A percentile compares a stretch with the other conserved stretches of the same genome.
These are phyloP conservation scores for carrot (Daucus carota) DNA, from an alignment of 129 eudicot genomes.

Conservation along the genomic window DNA sequence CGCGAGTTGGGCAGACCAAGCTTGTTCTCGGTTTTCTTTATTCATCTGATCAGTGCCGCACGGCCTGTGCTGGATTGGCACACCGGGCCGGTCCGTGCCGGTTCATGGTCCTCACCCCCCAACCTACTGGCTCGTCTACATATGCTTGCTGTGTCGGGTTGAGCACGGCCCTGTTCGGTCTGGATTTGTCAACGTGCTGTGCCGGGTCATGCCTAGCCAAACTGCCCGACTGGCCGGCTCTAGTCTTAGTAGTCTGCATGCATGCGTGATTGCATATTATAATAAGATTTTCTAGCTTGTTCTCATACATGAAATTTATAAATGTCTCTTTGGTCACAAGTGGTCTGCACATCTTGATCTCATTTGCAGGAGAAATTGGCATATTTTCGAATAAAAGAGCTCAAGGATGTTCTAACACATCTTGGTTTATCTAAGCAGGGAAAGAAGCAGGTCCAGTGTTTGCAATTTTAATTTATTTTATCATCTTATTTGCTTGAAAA, in stretches of 20 bases:
- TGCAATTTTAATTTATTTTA: conserved; percentile 2
- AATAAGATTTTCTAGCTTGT: neutral
- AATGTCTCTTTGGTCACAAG: conserved; percentile 3
- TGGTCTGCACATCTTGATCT: conserved; percentile 11
- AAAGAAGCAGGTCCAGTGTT: conserved; percentile 77
- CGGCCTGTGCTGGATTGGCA: no score
- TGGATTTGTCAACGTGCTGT: no score
- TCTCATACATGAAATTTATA: neutral
- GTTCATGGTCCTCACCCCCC: no score
- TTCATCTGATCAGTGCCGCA: no score
- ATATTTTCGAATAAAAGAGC: conserved; percentile 90
- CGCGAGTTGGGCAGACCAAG: no score
- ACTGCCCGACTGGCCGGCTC: no score
- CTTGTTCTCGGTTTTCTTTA: no score
- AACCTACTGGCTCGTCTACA: no score
- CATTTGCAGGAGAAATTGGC: conserved; percentile 70
- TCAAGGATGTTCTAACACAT: conserved; percentile 79
- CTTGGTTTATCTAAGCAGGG: conserved; percentile 97
- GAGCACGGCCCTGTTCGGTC: no score
- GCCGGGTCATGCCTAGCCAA: no score
- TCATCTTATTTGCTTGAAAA: neutral
- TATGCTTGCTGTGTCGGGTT: no score
- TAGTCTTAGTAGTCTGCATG: neutral
- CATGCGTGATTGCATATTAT: neutral
- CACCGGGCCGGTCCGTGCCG: no score